These are phyloP conservation scores for Fusarium concolor DNA, from an alignment of 2,329 filamentous ascomycete species.

Conservation along the genomic window DNA sequence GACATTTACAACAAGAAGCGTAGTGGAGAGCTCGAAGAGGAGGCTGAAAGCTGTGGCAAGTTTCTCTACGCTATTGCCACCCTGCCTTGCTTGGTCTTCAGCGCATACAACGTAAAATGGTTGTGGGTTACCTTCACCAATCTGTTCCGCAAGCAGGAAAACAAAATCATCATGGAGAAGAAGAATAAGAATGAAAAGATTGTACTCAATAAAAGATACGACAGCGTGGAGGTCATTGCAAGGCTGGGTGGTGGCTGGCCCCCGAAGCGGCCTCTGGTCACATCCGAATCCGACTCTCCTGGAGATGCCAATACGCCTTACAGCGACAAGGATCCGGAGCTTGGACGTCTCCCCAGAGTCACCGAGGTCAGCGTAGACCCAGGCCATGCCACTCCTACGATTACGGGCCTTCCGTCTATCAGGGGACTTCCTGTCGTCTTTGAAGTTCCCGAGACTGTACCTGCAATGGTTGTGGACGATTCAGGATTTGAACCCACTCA, in stretches of 20 bases:
- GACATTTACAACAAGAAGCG: conserved; percentile 28
- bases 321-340: not conserved
- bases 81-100: conserved; percentile 15
- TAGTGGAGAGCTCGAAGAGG: conserved; percentile 28
- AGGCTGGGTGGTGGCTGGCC: conserved; percentile 10
- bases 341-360: not conserved
- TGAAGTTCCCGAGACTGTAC: not conserved
- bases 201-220: not conserved
- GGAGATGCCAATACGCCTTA: not conserved
- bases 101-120: not conserved
- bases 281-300: not conserved
- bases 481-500: not conserved
- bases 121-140: conserved; percentile 21
- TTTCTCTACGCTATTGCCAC: not conserved
- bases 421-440: not conserved
- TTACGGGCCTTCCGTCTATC: not conserved
- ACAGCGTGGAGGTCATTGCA: conserved; percentile 7
- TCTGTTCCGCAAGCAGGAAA: conserved; percentile 24
- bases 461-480: not conserved
- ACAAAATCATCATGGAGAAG: conserved; percentile 7
- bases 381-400: too few relatives aligned
- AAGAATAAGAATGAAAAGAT: not conserved
- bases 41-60: not conserved
- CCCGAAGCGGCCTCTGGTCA: not conserved
- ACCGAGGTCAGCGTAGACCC: not conserved